Evolutionary conservation across 441 rosid genomes (phyloP).

Genomic region (Populus hybrid): DNA sequence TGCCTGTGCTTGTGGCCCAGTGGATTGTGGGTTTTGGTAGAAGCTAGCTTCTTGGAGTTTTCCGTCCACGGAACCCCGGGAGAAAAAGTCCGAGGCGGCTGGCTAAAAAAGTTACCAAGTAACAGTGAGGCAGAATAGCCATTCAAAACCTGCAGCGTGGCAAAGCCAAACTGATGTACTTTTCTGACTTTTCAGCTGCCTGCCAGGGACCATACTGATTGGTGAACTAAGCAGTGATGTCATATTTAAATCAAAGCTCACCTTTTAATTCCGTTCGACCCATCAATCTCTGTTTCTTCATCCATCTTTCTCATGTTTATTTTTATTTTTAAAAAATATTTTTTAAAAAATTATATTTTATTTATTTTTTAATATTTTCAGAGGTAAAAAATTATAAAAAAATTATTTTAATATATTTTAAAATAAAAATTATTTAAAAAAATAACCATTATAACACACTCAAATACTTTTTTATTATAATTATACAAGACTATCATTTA

Average conservation of each 20-base stretch:
- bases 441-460: too few relatives aligned
- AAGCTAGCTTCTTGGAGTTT: background rate
- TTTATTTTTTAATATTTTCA: too few relatives aligned
- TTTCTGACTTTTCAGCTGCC: background rate
- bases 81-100: background rate
- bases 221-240: constrained; percentile 3
- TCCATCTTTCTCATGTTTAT: background rate
- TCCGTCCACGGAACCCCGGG: too few relatives aligned
- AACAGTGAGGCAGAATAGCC: background rate
- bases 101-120: background rate
- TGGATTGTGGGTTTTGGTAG: background rate
- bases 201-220: background rate
- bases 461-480: too few relatives aligned
- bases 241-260: background rate
- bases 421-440: too few relatives aligned
- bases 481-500: too few relatives aligned
- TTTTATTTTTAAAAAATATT: background rate
- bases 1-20: background rate
- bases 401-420: too few relatives aligned
- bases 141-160: background rate
- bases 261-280: background rate
- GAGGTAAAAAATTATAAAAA: too few relatives aligned
- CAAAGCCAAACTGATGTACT: background rate
- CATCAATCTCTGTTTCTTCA: background rate
- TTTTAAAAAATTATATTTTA: background rate